These are phyloP conservation scores for Cladobotryum protrusum DNA, from an alignment of 2,329 filamentous ascomycete species.

Conservation along the genomic window DNA sequence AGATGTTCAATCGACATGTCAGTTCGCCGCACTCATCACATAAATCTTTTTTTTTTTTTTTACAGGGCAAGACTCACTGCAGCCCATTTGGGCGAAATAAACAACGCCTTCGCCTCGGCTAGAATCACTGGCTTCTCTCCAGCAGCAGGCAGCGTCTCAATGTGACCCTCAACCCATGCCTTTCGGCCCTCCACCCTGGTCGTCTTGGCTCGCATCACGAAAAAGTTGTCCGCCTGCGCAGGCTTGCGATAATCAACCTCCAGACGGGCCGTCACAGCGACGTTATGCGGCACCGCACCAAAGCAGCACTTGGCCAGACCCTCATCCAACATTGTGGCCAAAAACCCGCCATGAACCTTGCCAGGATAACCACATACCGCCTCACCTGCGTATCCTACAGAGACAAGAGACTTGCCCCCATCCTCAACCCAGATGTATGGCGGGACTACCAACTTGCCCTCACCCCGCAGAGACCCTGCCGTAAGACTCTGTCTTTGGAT, in stretches of 20 bases:
- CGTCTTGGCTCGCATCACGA: slow-evolving; percentile 74
- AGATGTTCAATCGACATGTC: too few species aligned
- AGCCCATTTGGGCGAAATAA: slow-evolving; percentile 81
- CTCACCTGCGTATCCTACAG: slow-evolving; percentile 69
- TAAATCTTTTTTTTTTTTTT: neutral
- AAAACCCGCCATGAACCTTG: slow-evolving; percentile 81
- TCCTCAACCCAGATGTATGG: slow-evolving; percentile 71
- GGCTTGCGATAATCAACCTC: slow-evolving; percentile 79
- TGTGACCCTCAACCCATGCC: slow-evolving; percentile 83
- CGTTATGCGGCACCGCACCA: slow-evolving; percentile 75
- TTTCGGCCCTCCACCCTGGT: slow-evolving; percentile 86
- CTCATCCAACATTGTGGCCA: slow-evolving; percentile 92
- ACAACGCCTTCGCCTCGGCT: slow-evolving; percentile 79
- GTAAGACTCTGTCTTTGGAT: slow-evolving; percentile 74
- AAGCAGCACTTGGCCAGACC: slow-evolving; percentile 85
- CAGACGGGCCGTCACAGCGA: slow-evolving; percentile 80
- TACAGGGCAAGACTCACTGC: slow-evolving; percentile 46
- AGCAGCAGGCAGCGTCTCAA: slow-evolving; percentile 66
- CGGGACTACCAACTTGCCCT: slow-evolving; percentile 71
- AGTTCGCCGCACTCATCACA: too few species aligned
- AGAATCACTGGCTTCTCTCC: slow-evolving; percentile 60
- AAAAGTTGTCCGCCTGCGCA: slow-evolving; percentile 65
- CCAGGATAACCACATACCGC: slow-evolving; percentile 85
- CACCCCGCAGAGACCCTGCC: slow-evolving; percentile 69
- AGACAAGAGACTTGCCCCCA: slow-evolving; percentile 61